A percentile compares a stretch with the other conserved stretches of the same genome.
phyloP scores from a whole-genome alignment of 768 basidiomycete genomes.

The Panaeolus papilionaceus region DNA sequence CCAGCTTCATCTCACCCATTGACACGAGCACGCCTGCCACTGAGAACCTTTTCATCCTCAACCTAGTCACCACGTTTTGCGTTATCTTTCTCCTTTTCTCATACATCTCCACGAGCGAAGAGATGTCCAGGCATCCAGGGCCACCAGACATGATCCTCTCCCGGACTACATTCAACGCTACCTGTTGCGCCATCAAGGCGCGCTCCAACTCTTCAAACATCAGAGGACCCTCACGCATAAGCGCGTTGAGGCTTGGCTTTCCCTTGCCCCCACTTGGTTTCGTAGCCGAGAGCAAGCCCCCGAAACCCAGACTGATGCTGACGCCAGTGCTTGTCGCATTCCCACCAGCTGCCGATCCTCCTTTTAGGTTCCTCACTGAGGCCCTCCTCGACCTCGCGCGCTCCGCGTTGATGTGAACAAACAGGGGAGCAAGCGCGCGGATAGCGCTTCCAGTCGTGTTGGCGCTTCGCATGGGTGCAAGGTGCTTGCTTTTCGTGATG shows the following conservation, averaged over 20 bases:
- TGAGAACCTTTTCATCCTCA: slow-evolving; percentile 9
- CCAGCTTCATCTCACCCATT: slow-evolving; percentile 10
- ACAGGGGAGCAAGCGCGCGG: slow-evolving; percentile 3
- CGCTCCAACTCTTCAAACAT: slow-evolving; percentile 7
- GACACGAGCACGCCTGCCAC: slow-evolving; percentile 1
- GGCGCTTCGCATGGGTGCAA: neutral
- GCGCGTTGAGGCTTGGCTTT: neutral
- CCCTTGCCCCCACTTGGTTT: slow-evolving; percentile 5
- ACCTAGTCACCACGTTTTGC: slow-evolving; percentile 4
- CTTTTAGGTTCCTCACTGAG: slow-evolving; percentile 5
- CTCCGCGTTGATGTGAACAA: slow-evolving; percentile 4
- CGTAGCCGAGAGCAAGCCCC: neutral
- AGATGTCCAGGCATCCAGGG: slow-evolving; percentile 5
- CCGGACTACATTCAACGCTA: slow-evolving; percentile 3
- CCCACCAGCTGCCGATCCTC: neutral
- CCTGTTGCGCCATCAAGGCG: slow-evolving; percentile 5
- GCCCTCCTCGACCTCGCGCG: slow-evolving; percentile 6
- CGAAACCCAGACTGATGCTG: slow-evolving; percentile 3
- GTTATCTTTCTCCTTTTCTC: slow-evolving; percentile 8
- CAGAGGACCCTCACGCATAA: slow-evolving; percentile 5
- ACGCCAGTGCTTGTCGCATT: slow-evolving; percentile 4
- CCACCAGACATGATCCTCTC: slow-evolving; percentile 7
- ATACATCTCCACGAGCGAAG: slow-evolving; percentile 3
- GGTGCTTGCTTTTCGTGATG: neutral
- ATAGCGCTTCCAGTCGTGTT: slow-evolving; percentile 2